Base-by-base conservation (phyloP, 805 yeast species). In the Pichia rugopelliculosa region DNA sequence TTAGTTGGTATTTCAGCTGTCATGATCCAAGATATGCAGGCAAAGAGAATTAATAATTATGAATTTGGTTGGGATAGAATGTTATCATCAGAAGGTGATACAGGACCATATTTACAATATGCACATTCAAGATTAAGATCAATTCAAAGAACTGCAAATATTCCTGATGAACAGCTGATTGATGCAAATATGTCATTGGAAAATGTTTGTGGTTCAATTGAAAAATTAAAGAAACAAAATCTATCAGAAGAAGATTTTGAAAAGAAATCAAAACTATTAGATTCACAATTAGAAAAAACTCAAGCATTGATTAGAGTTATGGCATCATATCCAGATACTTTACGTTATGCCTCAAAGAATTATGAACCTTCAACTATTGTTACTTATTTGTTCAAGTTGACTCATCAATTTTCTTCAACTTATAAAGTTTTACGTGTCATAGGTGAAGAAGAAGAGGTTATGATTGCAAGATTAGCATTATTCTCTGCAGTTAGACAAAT, bases 21-120 rank as follows among this genome's bases (percentile, higher is more conserved):
- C 52, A 90, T 93, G 96, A 87, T 93, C 61, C 99, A 93, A 76
- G 99, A 93, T 69, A 90, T 93, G 98, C 95, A 87, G 70, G 82
- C 96, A 52, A 93, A 93, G 74, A 84, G 99, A 69, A 79, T 91
- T 69, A 89, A 91, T 74, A 91, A 93, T 72, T 93, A 93, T 72
- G 87, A 83, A 60, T 93, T 93, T 72, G 87, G 88, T 69, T 93
- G 99, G 99, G 88, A 87, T 60, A 85, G 99, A 74, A 93, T 93
- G 97, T 77, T 86, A 40, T 88, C 98, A 3, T 90, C 93, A 56
- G 99, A 93, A 74, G 99, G 99, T 70, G 99, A 93, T 70, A 93
- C 99, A 48, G 99, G 99, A 65, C 98, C 99, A 51, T 93, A 93
- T 71, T 77, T 93, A 66, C 99, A 93, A 70, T 93, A 93, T 64